Evolutionary conservation across 441 rosid species (phyloP), one percentile per base, ranked within the genome.

Genomic region (Biscutella auriculata): DNA sequence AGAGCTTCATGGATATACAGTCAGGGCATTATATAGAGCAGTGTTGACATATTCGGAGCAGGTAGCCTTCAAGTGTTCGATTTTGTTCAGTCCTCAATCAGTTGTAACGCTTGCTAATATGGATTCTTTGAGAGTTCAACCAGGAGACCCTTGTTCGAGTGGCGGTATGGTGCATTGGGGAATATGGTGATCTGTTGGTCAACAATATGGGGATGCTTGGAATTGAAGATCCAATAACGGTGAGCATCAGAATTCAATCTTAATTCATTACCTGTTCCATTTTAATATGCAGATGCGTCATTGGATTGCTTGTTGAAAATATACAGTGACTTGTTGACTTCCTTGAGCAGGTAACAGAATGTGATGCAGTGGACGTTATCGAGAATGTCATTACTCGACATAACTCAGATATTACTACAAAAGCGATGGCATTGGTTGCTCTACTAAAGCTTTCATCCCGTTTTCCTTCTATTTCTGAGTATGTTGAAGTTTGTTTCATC

Each of bases 141-240:
- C 73, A 90, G 97, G 97, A 87, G 82, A 80, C 77, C 61, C 96
- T 94, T 77, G 92, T 84, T 69, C 92, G 90, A 65, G 95, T 87
- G 68, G 96, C 96, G 28, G 80, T 87, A 60, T 94, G 99, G 99
- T 94, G 97, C 82, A 77, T 94, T 51, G 99, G 99, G 67, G 99
- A 94, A 76, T 94, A 89, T 72, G 99, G 97, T 63, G 99, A 94
- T 73, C 39, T 94, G 79, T 74, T 94, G 82, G 89, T 84, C 33
- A 85, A 84, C 68, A 85, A 79, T 80, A 76, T 65, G 23, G 97
- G 97, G 68, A 70, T 90, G 89, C 90, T 94, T 71, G 72, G 80
- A 63, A 57, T 76, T 34, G 97, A 94, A 76, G 95, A 90, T 69
- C 92, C 97, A 47, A 55, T 87, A 65, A 90, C 94, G 43, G 99